Evolutionary conservation across 2,329 filamentous ascomycete species (phyloP).

Genomic region (Colletotrichum chlorophyti): DNA sequence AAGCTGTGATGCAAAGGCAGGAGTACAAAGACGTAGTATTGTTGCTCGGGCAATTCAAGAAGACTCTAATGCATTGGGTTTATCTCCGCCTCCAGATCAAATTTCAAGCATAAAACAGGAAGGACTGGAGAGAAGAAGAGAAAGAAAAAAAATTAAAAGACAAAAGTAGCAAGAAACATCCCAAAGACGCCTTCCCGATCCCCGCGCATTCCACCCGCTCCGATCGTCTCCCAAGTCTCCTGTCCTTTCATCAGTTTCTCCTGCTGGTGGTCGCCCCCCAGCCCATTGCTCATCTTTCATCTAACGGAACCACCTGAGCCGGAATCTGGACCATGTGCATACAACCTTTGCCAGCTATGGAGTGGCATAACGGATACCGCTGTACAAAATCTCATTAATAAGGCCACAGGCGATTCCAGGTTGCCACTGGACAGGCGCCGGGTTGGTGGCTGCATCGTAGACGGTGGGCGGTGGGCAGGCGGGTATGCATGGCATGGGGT

Average conservation of each 20-base stretch:
- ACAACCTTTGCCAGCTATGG: too few species aligned
- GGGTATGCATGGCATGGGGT: not conserved
- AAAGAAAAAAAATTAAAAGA: not conserved
- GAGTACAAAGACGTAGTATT: too few species aligned
- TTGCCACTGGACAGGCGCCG: not conserved
- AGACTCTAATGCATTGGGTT: too few species aligned
- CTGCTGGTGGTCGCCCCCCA: too few species aligned
- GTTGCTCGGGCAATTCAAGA: too few species aligned
- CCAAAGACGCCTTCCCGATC: conserved; percentile 16
- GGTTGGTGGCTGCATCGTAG: conserved; percentile 20
- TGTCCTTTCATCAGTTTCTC: too few species aligned
- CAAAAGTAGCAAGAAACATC: not conserved
- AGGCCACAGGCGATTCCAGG: not conserved
- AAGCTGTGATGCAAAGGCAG: too few species aligned
- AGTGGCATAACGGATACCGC: too few species aligned
- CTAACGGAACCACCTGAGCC: conserved; percentile 1
- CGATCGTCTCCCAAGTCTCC: conserved; percentile 20
- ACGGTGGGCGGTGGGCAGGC: not conserved
- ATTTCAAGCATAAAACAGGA: too few species aligned
- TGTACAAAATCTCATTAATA: too few species aligned
- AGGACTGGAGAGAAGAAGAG: not conserved
- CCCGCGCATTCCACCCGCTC: conserved; percentile 28
- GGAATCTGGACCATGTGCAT: not conserved
- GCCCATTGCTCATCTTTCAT: too few species aligned
- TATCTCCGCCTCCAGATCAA: too few species aligned